Percentiles rank a stretch among this genome's conserved stretches.
phyloP scores from a whole-genome alignment of 352 stramenopile genomes.

The Pythium sukuiense region DNA sequence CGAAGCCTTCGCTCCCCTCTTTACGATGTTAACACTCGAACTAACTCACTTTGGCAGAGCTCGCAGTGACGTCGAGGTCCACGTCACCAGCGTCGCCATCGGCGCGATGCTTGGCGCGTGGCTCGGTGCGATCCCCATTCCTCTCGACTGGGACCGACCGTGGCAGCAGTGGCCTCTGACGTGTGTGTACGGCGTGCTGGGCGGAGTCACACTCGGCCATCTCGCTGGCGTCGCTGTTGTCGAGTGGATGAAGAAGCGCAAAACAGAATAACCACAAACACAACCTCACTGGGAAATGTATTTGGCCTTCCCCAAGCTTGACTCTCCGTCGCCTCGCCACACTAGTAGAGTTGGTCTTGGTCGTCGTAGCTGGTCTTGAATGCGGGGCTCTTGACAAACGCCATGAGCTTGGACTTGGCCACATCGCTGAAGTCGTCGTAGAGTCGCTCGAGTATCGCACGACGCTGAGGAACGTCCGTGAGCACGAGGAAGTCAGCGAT shows the following conservation, averaged over 20 bases:
- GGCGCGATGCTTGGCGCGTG: slow-evolving; percentile 68
- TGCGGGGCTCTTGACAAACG: slow-evolving; percentile 69
- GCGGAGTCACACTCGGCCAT: slow-evolving; percentile 49
- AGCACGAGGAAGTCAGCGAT: slow-evolving; percentile 73
- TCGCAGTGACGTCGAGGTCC: slow-evolving; percentile 41
- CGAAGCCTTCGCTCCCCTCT: no score
- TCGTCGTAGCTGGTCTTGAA: slow-evolving; percentile 39
- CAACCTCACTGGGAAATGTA: background rate
- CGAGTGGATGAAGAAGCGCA: slow-evolving; percentile 23
- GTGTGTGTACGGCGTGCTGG: slow-evolving; percentile 72
- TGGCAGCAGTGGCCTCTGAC: slow-evolving; percentile 90
- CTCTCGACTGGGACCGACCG: slow-evolving; percentile 85
- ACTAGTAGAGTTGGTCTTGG: background rate
- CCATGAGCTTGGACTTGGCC: slow-evolving; percentile 68
- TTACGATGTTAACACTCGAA: no score
- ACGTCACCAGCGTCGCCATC: slow-evolving; percentile 52
- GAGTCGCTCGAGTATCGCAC: slow-evolving; percentile 60
- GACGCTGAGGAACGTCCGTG: slow-evolving; percentile 41
- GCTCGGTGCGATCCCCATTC: slow-evolving; percentile 75
- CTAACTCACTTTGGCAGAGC: slow-evolving; percentile 30
- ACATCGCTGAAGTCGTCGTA: slow-evolving; percentile 77
- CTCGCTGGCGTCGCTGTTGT: slow-evolving; percentile 14
- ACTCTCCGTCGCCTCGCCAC: background rate
- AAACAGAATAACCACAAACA: slow-evolving; percentile 18
- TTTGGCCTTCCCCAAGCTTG: background rate